phyloP scores from a whole-genome alignment of 495 filamentous ascomycete genomes.

The Hypoxylon lienhwacheense region DNA sequence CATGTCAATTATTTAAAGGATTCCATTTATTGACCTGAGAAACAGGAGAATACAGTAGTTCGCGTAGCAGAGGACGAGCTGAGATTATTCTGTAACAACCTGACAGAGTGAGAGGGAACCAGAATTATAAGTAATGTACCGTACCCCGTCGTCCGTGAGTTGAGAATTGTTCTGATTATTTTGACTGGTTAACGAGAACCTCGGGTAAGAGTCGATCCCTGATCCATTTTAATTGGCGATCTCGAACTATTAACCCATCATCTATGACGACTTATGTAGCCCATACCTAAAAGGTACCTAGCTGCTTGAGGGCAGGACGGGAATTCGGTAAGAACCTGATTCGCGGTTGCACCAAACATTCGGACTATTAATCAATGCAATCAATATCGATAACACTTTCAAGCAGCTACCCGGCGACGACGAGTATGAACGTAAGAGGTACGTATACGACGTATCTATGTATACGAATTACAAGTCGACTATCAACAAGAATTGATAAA shows the following conservation, averaged over 20 bases:
- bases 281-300: background rate
- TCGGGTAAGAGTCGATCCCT: conserved; percentile 17
- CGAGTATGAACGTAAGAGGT: too few species aligned
- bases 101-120: too few species aligned
- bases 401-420: conserved; percentile 27
- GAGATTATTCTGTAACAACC: too few species aligned
- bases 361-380: conserved; percentile 22
- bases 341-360: conserved; percentile 15
- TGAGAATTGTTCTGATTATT: too few species aligned
- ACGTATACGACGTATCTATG: too few species aligned
- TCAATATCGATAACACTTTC: conserved; percentile 13
- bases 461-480: background rate
- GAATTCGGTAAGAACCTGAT: conserved; percentile 12
- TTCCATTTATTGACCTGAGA: too few species aligned
- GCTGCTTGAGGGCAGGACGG: background rate
- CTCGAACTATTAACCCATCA: conserved; percentile 1
- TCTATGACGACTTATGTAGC: conserved; percentile 11
- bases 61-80: background rate
- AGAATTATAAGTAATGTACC: too few species aligned
- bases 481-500: background rate
- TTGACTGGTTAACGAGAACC: conserved; percentile 27
- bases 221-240: conserved; percentile 1
- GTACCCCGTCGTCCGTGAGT: too few species aligned
- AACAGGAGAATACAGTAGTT: background rate
- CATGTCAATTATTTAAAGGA: too few species aligned